Evolutionary conservation across 768 basidiomycete species (phyloP), one percentile per base, ranked within the genome.

Genomic region (Amanita inopinata): DNA sequence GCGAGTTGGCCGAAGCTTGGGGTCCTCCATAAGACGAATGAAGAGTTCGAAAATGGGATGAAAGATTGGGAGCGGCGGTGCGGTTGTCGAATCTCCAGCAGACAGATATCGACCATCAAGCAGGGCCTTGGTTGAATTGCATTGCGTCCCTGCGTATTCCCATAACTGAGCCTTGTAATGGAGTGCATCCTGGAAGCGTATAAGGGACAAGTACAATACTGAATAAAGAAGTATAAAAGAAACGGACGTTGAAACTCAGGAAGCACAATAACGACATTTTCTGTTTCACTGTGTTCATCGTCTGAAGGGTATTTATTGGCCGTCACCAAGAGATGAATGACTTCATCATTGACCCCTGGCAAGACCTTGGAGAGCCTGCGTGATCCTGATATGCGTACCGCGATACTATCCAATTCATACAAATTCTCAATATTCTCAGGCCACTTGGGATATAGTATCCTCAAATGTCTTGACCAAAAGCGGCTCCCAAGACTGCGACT

Each of bases 21-120:
- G 15, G 49, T 56, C 27, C 48, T 56, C 37, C n/a, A 52, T 5
- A 5, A 40, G 22, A 9, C 23, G 35, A 43, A 51, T 3, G 45
- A 64, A 63, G 15, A 38, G 33, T 11, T 53, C 49, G 24, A 64
- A 63, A 15, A 52, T 49, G 9, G 57, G 51, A 27, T 60, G 43
- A 37, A 54, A 59, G 9, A 59, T 46, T 41, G 56, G 50, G 33
- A 58, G 53, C 7, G 55, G 56, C 12, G 55, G 58, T 0, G 48
- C 54, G 17, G 46, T 45, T 3, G 15, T 40, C 4, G 4, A 5
- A 19, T 27, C 15, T 4, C 3, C 52, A 52, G 20, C 46, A 12
- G 2, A 11, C 19, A 14, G 12, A 33, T 46, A 48, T 1, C 51
- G 46, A 22, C 54, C 45, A 19, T 58, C 51, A 0, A 46, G 45